phyloP scores from a whole-genome alignment of 148 eudicot genomes.

The Camellia japonica region DNA sequence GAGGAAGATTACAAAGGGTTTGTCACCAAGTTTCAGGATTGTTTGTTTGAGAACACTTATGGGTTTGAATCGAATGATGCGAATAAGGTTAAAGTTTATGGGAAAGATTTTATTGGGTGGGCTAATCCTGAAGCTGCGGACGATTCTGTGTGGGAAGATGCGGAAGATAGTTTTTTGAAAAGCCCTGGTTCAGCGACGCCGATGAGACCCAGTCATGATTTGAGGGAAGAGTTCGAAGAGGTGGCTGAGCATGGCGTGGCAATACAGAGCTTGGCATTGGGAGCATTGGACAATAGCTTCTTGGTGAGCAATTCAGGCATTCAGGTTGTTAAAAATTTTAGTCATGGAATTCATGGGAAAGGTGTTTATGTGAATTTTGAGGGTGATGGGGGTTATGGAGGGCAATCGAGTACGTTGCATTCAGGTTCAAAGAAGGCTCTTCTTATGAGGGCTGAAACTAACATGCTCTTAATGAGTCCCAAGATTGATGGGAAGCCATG shows the following conservation, averaged over 20 bases:
- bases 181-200: constrained; percentile 31
- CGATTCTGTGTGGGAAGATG: constrained; percentile 71
- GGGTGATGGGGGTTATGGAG: constrained; percentile 13
- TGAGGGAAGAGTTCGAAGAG: constrained; percentile 70
- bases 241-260: constrained; percentile 43
- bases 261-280: constrained; percentile 70
- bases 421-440: constrained; percentile 61
- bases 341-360: constrained; percentile 77
- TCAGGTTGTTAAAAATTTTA: constrained; percentile 72
- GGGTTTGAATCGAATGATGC: constrained; percentile 47
- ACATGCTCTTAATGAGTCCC: constrained; percentile 75
- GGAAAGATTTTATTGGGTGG: constrained; percentile 74
- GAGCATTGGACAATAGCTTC: constrained; percentile 73
- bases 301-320: constrained; percentile 57
- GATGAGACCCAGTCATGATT: constrained; percentile 30
- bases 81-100: constrained; percentile 58
- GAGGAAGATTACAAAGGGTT: constrained; percentile 44
- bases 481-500: constrained; percentile 54
- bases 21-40: constrained; percentile 41
- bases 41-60: constrained; percentile 63
- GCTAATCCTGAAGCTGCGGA: constrained; percentile 62
- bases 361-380: constrained; percentile 58
- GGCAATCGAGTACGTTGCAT: constrained; percentile 15
- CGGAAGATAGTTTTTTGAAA: constrained; percentile 16
- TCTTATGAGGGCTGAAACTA: constrained; percentile 69